Evolutionary conservation across 2,329 filamentous ascomycete genomes (phyloP).

Genomic region (Paraphaeosphaeria minitans): DNA sequence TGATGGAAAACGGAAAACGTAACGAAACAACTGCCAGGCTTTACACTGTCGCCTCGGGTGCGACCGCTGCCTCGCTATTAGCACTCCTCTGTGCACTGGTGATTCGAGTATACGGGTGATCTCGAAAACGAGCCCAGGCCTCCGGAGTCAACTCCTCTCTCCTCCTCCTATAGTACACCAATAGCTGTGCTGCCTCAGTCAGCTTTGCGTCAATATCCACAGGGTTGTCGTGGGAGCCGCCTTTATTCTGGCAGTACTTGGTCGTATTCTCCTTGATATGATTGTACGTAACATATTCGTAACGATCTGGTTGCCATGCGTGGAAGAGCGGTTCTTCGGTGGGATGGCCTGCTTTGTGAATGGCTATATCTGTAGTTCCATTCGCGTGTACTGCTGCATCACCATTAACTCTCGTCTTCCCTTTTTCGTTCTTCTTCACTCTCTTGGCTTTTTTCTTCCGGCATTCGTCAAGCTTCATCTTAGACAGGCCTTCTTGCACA

Average conservation of each 20-base stretch:
- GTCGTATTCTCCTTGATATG: not conserved
- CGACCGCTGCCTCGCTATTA: not conserved
- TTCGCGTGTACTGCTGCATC: not conserved
- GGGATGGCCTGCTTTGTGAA: not conserved
- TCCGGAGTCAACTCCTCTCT: not conserved
- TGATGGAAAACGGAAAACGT: too few species aligned
- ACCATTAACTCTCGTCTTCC: not conserved
- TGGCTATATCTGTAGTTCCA: not conserved
- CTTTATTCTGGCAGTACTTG: not conserved
- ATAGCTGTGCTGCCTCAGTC: not conserved
- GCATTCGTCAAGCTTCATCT: constrained; percentile 7
- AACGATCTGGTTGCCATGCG: not conserved
- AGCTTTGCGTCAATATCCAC: not conserved
- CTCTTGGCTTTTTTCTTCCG: not conserved
- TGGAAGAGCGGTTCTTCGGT: not conserved
- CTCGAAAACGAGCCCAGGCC: not conserved
- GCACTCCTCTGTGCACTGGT: not conserved
- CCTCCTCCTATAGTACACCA: not conserved
- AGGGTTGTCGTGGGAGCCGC: not conserved
- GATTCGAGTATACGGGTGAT: not conserved
- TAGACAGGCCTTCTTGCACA: not conserved
- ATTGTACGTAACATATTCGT: not conserved
- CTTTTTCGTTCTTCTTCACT: not conserved
- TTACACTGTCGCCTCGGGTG: not conserved
- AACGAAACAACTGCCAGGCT: too few species aligned